Evolutionary conservation across 2,329 filamentous ascomycete species (phyloP), one percentile per base, ranked within the genome.

Genomic region (Teratosphaeriaceae sp.): DNA sequence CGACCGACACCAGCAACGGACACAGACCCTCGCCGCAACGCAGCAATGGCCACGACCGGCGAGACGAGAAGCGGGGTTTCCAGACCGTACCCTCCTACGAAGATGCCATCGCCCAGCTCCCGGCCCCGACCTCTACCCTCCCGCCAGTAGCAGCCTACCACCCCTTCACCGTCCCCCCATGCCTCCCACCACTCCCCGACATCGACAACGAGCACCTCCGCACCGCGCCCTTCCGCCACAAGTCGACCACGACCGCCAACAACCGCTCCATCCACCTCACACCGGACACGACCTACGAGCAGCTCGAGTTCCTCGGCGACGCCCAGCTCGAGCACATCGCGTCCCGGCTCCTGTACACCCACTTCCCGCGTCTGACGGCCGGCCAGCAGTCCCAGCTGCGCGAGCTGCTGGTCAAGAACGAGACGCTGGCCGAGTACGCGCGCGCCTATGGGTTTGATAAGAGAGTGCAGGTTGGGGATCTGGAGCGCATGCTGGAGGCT

Each of bases 251-350:
- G 26, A 42, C 40, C 7, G 41, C 37, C 22, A 49, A 54, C 43
- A 51, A 53, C 38, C 53, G 54, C 29, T 52, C 48, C 24, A 54
- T 52, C 19, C 34, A 50, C 29, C 37, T 42, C 6, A 46, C 48
- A 2, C 54, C 60, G 11, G 50, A 59, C 13, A 43, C 61, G 21
- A 66, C 71, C 56, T 96, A 96, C 63, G 89, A 96, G 57, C 78
- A 79, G 15, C 77, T 96, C 5, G 90, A 97, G 64, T 88, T 90
- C 68, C 73, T 95, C 6, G 90, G 90, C 5, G 90, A 97, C 61
- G 84, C 86, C 16, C 90, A 90, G 55, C 71, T 94, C 40, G 85
- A 94, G 57, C 67, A 88, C 40, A 79, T 88, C 36, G 79, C 88
- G 5, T 82, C 85, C 0, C 76, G 79, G 15, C 73, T 94, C 40